A percentile compares a stretch with the other conserved stretches of the same genome.
Conservation (phyloP, 371 early-diverging fungal genomes). For the Saksenaea vasiformis region DNA sequence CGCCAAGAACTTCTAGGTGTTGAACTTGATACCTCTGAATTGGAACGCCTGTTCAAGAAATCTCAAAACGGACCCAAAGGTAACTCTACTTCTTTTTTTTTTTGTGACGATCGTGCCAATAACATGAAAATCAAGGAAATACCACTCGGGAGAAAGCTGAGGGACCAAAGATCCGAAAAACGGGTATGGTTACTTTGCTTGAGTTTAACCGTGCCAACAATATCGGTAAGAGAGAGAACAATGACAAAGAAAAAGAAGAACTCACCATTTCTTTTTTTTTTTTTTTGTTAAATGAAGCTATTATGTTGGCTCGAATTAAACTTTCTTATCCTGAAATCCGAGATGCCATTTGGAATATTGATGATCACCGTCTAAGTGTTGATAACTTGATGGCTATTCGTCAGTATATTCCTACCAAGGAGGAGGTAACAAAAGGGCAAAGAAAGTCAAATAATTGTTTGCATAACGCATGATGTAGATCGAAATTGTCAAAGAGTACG, state of each 20-base stretch:
- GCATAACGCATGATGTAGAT: conserved; percentile 13
- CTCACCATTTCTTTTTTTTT: conserved; percentile 16
- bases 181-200: conserved; percentile 51
- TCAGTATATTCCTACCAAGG: conserved; percentile 64
- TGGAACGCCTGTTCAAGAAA: conserved; percentile 46
- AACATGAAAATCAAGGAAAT: not conserved
- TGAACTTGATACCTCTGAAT: conserved; percentile 38
- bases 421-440: conserved; percentile 45
- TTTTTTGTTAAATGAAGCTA: conserved; percentile 46
- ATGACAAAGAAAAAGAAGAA: not conserved
- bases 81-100: not conserved
- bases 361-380: conserved; percentile 56
- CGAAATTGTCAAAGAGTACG: conserved; percentile 67
- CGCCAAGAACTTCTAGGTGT: not conserved
- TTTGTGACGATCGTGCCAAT: not conserved
- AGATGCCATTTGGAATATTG: conserved; percentile 67
- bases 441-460: not conserved
- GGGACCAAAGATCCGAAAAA: conserved; percentile 27
- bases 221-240: conserved; percentile 31
- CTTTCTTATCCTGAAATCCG: conserved; percentile 66
- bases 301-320: conserved; percentile 74
- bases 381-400: conserved; percentile 61
- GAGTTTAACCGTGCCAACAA: conserved; percentile 67
- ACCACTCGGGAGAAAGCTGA: not conserved
- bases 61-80: conserved; percentile 2